Base-by-base conservation (phyloP, 2,329 filamentous ascomycete genomes). In the Fusarium algeriense region DNA sequence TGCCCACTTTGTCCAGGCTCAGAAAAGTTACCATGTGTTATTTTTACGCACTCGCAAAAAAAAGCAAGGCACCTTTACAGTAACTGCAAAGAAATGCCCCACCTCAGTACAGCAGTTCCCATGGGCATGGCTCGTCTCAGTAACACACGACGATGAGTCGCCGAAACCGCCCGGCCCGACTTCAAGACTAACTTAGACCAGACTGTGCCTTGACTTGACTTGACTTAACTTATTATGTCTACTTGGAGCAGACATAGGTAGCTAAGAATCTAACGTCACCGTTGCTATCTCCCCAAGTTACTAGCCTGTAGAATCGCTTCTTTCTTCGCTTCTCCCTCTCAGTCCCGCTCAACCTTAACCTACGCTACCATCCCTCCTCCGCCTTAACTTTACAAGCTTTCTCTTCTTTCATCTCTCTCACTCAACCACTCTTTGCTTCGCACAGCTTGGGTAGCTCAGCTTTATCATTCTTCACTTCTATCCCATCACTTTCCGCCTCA, bases 141-240 rank as follows among this genome's bases (percentile, higher is more conserved):
- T 60, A 73, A 60, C 56, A 66, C 54, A 69, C 63, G 65, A 76
- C 68, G 69, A 75, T 63, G 75, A 77, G 59, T 69, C 67, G 64
- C 74, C 76, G 67, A 76, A 69, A 70, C 71, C 73, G 64, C 75
- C 77, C 60, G 74, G 70, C 61, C 70, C 70, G 64, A 75, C 69
- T 63, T 60, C 41, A 45, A 70, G 60, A 65, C 64, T 53, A 69
- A 45, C 23, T 56, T 17, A 52, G 32, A 38, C 48, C 34, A 23
- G 37, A 34, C 38, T n/a, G n/a, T 40, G 37, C 8, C 48, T 50
- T 50, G 32, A 3, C 44, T 46, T 38, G 37, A 38, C 37, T 20
- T 48, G 44, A 28, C 20, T 60, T 38, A 35, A 52, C 34, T 64
- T 56, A 59, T 35, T 23, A 41, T 40, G 20, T 28, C 19, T 41